Evolutionary conservation across 768 basidiomycete genomes (phyloP).

Genomic region (Hemileccinum impolitum): DNA sequence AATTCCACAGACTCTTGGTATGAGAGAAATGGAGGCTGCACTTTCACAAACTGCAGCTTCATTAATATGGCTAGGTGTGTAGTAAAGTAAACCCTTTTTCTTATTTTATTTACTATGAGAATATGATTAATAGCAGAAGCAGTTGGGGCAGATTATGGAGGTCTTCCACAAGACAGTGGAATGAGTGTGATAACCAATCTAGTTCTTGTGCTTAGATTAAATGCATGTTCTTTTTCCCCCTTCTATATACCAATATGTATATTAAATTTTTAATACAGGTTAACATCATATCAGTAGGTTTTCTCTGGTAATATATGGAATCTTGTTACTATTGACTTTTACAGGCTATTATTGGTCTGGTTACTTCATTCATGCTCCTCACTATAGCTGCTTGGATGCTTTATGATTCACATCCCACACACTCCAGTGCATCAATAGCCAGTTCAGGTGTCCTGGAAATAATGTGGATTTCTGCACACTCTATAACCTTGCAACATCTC

Average conservation of each 20-base stretch:
- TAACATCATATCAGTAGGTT: background rate
- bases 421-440: background rate
- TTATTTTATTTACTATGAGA: background rate
- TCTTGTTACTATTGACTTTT: background rate
- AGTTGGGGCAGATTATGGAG: background rate
- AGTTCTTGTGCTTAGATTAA: background rate
- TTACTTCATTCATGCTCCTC: background rate
- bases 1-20: background rate
- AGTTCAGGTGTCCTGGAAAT: background rate
- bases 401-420: background rate
- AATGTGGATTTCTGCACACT: background rate
- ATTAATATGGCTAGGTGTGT: constrained; percentile 8
- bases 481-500: background rate
- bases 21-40: background rate
- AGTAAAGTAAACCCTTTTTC: background rate
- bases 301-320: too few species aligned
- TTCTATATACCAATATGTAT: too few species aligned
- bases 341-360: background rate
- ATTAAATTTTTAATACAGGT: background rate
- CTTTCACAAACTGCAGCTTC: background rate
- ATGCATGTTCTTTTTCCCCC: background rate
- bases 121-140: background rate
- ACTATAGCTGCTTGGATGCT: background rate
- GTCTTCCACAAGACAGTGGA: background rate
- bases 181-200: background rate